Evolutionary conservation across 257 asterid species (phyloP), one percentile per base, ranked within the genome.

Genomic region (Plantago ovata): DNA sequence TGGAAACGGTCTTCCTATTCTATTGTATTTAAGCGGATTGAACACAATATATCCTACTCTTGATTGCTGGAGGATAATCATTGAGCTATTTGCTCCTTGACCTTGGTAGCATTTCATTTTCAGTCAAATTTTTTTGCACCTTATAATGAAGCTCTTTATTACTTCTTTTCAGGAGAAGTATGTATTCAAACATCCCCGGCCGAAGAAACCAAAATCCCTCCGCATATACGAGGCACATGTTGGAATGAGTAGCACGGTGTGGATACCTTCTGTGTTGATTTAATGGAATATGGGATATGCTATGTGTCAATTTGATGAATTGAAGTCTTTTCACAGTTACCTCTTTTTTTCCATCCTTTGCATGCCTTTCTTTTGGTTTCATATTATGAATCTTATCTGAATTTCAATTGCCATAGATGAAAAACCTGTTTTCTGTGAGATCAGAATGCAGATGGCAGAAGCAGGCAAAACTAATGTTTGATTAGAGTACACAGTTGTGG

Each of bases 191-290:
- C 95, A 89, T 72, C 94, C 96, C 59, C 89, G 85, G 74, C 97
- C 99, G 6, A 68, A 75, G 77, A 93, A 73, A 82, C 99, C 99
- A 48, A 77, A 82, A 54, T 93, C 99, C 53, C 82, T 93, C 52
- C 67, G 99, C 66, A 86, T 93, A 71, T 93, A 93, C 13, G 99
- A 93, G 71, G 59, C 80, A 60, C 99, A 93, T 71, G 86, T 93
- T 59, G 99, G 99, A 78, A 93, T 93, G 99, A 93, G 99, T 75
- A 93, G 99, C 65, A 84, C 74, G 87, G 99, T 89, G 83, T 47
- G 86, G 72, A 72, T 72, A 71, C 71, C 59, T 46, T 58, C 64
- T 68, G 57, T 69, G 56, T 53, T 62, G 2, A 3, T 28, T 28
- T 0, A 28, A 3, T 28, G 2, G 7, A 28, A 3, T 28, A 28